A percentile compares a stretch with the other conserved stretches of the same genome.
Evolutionary conservation across 495 filamentous ascomycete genomes (phyloP).

Genomic region (Poronia punctata): DNA sequence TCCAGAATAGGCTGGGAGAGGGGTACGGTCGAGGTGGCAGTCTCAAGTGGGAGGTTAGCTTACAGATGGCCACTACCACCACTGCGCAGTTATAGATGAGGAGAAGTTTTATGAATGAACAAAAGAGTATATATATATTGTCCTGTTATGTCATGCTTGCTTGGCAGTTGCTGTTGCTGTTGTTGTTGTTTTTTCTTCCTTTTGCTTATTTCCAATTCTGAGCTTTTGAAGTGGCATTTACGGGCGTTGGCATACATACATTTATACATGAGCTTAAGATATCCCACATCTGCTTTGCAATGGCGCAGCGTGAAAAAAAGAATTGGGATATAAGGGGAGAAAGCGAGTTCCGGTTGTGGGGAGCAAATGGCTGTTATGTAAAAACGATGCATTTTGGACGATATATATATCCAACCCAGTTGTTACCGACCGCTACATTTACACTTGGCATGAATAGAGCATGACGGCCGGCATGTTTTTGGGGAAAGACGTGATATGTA

Average conservation of each 20-base stretch:
- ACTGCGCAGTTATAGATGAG: not conserved
- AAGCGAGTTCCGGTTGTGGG: too few species aligned
- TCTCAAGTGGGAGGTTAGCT: slow-evolving; percentile 79
- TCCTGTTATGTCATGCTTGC: not conserved
- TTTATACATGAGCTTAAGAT: slow-evolving; percentile 5
- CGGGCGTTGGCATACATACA: slow-evolving; percentile 8
- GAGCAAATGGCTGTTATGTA: too few species aligned
- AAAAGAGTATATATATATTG: not conserved
- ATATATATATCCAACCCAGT: too few species aligned
- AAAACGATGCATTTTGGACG: too few species aligned
- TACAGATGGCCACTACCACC: slow-evolving; percentile 32
- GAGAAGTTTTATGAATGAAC: not conserved
- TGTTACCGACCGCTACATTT: too few species aligned
- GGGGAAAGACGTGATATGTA: too few species aligned
- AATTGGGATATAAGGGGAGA: not conserved
- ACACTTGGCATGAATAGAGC: too few species aligned
- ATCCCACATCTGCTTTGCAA: slow-evolving; percentile 1
- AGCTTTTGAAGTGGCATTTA: slow-evolving; percentile 6
- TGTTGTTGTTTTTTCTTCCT: not conserved
- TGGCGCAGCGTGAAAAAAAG: not conserved
- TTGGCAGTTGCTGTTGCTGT: not conserved
- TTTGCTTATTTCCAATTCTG: too few species aligned
- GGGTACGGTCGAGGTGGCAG: slow-evolving; percentile 73
- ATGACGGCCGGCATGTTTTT: too few species aligned
- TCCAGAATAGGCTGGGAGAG: slow-evolving; percentile 80